Conservation (phyloP, 768 basidiomycete genomes). For the Asterophora parasitica region DNA sequence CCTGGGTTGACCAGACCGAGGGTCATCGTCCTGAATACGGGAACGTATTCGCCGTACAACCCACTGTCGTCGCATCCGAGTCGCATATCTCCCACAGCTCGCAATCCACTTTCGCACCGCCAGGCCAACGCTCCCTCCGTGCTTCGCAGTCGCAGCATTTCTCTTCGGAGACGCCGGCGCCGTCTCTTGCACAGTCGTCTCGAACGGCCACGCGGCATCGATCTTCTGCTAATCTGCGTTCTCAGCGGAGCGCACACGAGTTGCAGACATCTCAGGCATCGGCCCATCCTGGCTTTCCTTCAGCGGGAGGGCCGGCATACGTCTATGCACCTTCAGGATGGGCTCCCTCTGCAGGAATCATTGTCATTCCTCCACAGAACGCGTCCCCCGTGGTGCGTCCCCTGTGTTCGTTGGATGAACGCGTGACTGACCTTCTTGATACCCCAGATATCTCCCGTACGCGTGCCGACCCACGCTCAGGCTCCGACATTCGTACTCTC, state of each 20-base stretch:
- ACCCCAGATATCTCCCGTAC: too few relatives aligned
- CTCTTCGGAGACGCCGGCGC: background rate
- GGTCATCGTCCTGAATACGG: conserved; percentile 15
- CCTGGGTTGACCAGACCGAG: conserved; percentile 36
- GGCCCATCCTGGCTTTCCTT: conserved; percentile 1
- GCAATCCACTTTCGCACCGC: background rate
- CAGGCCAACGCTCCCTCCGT: background rate
- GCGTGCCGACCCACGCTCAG: too few relatives aligned
- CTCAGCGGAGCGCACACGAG: background rate
- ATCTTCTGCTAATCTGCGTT: conserved; percentile 2
- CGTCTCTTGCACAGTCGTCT: background rate
- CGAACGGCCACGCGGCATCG: background rate
- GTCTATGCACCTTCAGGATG: conserved; percentile 7
- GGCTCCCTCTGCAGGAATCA: conserved; percentile 8
- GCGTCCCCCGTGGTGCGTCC: conserved; percentile 8
- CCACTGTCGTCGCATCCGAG: background rate
- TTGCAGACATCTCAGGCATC: background rate
- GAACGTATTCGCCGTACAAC: conserved; percentile 9
- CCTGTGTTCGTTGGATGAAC: background rate
- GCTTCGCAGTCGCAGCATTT: conserved; percentile 9
- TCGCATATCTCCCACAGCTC: background rate
- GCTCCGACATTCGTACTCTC: too few relatives aligned
- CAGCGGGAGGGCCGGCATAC: conserved; percentile 1
- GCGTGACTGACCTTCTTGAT: too few relatives aligned
- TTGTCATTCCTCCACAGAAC: conserved; percentile 7